Base-by-base conservation (phyloP, 2,329 filamentous ascomycete genomes). In the Dactylellina parvicollis region DNA sequence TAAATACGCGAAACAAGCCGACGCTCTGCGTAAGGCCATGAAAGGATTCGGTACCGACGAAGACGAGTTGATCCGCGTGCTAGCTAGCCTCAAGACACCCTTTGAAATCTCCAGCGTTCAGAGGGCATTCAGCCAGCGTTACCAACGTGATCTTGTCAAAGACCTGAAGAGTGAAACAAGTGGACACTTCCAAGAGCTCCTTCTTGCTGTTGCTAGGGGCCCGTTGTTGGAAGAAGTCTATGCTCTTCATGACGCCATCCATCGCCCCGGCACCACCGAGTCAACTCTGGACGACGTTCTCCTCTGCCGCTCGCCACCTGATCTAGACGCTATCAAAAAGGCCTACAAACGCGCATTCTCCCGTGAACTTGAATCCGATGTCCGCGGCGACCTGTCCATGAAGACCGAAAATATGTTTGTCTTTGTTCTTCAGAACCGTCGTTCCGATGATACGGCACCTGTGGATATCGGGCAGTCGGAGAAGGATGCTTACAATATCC, bases 11-110 rank as follows among this genome's bases (percentile, higher is more conserved):
- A 82, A 83, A 10, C 88, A 95, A 77, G 90, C 92, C 0, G 86
- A 92, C 66, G 86, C 84, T 2, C 83, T 96, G 20, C 87, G 92
- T 59, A 86, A 86, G 76, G 92, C 94, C 1, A 96, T 97, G 92
- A 96, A 96, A 81, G 92, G 92, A 0, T 91, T 96, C 75, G 94
- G 93, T 32, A 97, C 93, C 0, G 88, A 98, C 78, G 93, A 97
- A 80, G 89, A 88, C 78, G 81, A 86, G 0, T 83, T 98, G 14
- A 93, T 96, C 75, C 83, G 84, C 1, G 83, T 89, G 2, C 83
- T 98, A 7, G 83, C 89, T 1, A 86, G 85, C 16, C 75, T 76
- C 76, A 89, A 92, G 75, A 91, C 96, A 75, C 90, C 93, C 0
- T 83, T 92, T 3, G 91, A 96, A 79, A 85, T 95, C 75, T 86